Percentiles rank a stretch among this genome's conserved stretches.
phyloP scores from a whole-genome alignment of 257 asterid species.

The Salvia rosmarinus region DNA sequence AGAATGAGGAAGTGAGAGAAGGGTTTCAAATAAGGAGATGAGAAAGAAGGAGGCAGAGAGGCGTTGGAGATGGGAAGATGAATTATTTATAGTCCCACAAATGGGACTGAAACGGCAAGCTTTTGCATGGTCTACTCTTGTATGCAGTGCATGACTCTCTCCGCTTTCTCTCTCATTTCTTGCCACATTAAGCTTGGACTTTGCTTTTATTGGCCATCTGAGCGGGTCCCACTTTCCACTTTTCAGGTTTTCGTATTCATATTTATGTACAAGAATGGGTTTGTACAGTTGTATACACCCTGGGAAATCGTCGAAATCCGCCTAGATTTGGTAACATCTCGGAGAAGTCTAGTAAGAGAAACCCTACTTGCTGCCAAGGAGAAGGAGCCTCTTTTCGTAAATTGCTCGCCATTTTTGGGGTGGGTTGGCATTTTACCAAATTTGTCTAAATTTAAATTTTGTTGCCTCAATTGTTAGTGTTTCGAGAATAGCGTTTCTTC shows the following conservation, averaged over 20 bases:
- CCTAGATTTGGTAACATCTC: constrained; percentile 41
- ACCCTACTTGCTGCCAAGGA: not conserved
- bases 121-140: constrained; percentile 57
- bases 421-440: constrained; percentile 2
- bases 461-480: not conserved
- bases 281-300: constrained; percentile 23
- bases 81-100: constrained; percentile 53
- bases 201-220: constrained; percentile 34
- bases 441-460: constrained; percentile 3
- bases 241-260: constrained; percentile 34
- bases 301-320: constrained; percentile 35
- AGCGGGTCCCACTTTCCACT: constrained; percentile 53
- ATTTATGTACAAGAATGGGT: constrained; percentile 26
- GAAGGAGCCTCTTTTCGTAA: constrained; percentile 24
- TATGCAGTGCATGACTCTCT: constrained; percentile 55
- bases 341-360: constrained; percentile 12
- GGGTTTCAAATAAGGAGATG: constrained; percentile 3
- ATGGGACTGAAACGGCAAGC: constrained; percentile 83
- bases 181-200: constrained; percentile 46
- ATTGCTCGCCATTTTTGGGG: constrained; percentile 24
- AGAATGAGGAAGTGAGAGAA: too few relatives aligned
- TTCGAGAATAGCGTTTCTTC: not conserved
- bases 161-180: constrained; percentile 33
- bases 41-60: constrained; percentile 44
- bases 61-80: constrained; percentile 39